Conservation (phyloP, 2,329 filamentous ascomycete species). For the Penicillium sp. region DNA sequence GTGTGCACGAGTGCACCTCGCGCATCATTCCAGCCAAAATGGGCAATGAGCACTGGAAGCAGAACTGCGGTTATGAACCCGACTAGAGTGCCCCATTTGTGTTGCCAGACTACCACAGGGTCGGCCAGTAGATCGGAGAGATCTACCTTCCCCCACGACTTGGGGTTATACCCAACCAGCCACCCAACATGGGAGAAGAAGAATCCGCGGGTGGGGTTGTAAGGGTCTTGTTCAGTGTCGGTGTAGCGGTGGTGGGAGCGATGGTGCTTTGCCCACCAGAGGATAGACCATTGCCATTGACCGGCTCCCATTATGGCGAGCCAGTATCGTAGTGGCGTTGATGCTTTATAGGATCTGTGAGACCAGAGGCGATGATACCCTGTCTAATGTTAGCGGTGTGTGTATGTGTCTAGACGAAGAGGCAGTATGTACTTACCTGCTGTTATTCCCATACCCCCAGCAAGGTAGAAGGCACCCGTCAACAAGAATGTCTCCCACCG, state of each 20-base stretch:
- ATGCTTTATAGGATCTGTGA: slow-evolving; percentile 5
- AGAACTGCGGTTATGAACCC: not conserved
- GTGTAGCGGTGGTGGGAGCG: slow-evolving; percentile 7
- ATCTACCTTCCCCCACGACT: slow-evolving; percentile 2
- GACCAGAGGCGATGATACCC: slow-evolving; percentile 13
- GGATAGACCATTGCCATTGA: slow-evolving; percentile 6
- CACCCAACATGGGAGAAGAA: slow-evolving; percentile 7
- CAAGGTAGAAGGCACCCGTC: not conserved
- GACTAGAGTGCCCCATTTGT: not conserved
- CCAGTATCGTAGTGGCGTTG: not conserved
- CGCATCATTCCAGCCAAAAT: not conserved
- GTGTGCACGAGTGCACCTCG: not conserved
- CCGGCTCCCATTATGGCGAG: slow-evolving; percentile 5
- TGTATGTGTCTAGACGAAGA: not conserved
- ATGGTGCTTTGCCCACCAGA: slow-evolving; percentile 5
- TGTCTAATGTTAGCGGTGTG: not conserved
- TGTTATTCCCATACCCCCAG: not conserved
- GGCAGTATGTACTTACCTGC: not conserved
- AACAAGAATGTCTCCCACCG: not conserved
- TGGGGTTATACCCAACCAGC: slow-evolving; percentile 2
- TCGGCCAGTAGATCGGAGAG: slow-evolving; percentile 1
- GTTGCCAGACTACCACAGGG: slow-evolving; percentile 2
- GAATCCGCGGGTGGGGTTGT: slow-evolving; percentile 3
- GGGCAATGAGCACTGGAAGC: not conserved
- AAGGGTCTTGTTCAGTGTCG: slow-evolving; percentile 10